Base-by-base conservation (phyloP, 1,284 basidiomycete genomes). In the Ustilago hordei region DNA sequence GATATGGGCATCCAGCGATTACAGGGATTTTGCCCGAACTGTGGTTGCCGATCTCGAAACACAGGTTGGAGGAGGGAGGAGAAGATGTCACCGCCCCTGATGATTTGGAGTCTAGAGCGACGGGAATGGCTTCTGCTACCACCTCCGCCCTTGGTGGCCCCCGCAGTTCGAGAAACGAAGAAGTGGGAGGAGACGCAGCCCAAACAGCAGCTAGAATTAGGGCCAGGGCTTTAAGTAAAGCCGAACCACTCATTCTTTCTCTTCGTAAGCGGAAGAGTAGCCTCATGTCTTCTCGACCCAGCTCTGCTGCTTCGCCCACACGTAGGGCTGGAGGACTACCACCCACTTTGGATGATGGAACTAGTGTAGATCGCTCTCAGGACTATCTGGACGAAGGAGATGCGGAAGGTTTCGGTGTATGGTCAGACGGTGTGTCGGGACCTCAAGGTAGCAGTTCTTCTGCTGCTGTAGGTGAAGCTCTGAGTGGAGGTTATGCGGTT, bases 1-100 rank as follows among this genome's bases (percentile, higher is more conserved):
- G 82, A 41, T 85, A 85, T 55, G 80, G 81, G 0, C 84, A 85
- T 63, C 84, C 84, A 5, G 81, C 84, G 19, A 61, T 84, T 9
- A 80, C 81, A 43, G 81, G 83, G 4, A 78, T 74, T 13, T 58
- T 85, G 50, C 84, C 84, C 3, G 78, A 81, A 38, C 62, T 83
- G 13, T 85, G 84, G 84, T 62, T 84, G 35, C 84, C 84, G 5
- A 69, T 78, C 12, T 69, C 68, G n/a, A 13, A 7, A 11, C 60
- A 70, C 11, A 39, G 55, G 43, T 4, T 63, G 41, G 68, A 75
- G 2, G 66, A 78, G 38, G 69, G 66, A 2, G 71, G 64, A 4
- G 55, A 63, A 17, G 61, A 73, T 23, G 66, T 72, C 23, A 66
- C 63, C 2, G 61, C 41, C 7, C 60, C 63, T 1, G 66, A 66